Base-by-base conservation (phyloP, 345 rosid genomes). In the Corchorus capsularis region DNA sequence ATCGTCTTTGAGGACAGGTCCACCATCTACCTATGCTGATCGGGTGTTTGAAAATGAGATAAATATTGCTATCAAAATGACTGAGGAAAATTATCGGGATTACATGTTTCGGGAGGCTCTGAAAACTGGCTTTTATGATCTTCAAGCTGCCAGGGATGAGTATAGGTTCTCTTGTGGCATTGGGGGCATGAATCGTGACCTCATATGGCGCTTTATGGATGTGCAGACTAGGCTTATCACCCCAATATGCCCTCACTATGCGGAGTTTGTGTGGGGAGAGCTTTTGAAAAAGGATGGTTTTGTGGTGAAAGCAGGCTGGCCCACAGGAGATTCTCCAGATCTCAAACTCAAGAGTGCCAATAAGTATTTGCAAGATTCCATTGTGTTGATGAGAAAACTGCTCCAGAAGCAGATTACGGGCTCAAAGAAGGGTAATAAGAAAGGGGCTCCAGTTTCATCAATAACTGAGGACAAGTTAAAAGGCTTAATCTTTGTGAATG, bases 161-260 rank as follows among this genome's bases (percentile, higher is more conserved):
- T 95, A 96, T 80, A 89, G 94, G 69, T 86, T 91, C 77, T 89
- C 98, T 10, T 93, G 97, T 80, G 97, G 98, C 15, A 61, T 74
- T 66, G 88, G 83, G 11, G 94, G 92, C 66, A 87, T 96, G 99
- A 92, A 92, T 75, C 89, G 71, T 45, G 89, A 85, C 77, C 80
- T 96, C 78, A 45, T 92, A 35, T 81, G 85, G 88, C 89, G 77
- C 43, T 96, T 89, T 83, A 89, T 96, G 92, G 98, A 96, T 76
- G 94, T 92, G 56, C 98, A 96, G 80, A 96, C 96, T 19, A 88
- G 91, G 41, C 98, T 96, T 56, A 85, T 95, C 46, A 80, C 92
- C 71, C 99, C 99, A 64, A 85, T 96, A 64, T 96, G 98, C 81
- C 99, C 99, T 59, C 99, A 96, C 72, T 93, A 89, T 85, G 87